Evolutionary conservation across 192 early-diverging fungal species (phyloP), one percentile per base, ranked within the genome.

Genomic region (Umbelopsis isabellina): DNA sequence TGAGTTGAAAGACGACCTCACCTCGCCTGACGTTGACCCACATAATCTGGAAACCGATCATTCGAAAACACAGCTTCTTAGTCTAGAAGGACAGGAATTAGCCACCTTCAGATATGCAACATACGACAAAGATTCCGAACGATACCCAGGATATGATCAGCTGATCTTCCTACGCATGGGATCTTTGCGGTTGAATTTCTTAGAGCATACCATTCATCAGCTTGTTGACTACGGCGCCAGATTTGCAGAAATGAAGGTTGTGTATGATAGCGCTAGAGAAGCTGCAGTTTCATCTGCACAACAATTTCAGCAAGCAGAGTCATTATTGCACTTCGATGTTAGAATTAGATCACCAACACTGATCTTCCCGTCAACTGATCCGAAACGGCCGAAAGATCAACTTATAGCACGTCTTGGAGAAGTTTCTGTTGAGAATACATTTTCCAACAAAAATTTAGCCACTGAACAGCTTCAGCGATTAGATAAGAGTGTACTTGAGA

Each of bases 51-150:
- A 73, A 41, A 25, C n/a, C 1, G 30, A 37, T 30, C 8, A 21
- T 44, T 78, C 79, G 0, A 66, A 68, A 18, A 75, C 75, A 2
- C 69, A 87, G 47, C 81, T 94, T 7, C 72, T 94, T 7, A 79
- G 75, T 27, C 89, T 96, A 69, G 89, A 92, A 65, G 90, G 91
- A 11, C 88, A 89, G 35, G 86, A 92, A 51, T 74, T 92, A 23
- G 88, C 91, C 0, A 87, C 91, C 51, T 93, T 96, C 58, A 81
- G 77, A 2, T 94, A 89, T 72, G 82, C 92, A 58, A 94, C 89
- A 0, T 92, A 84, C 72, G 83, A 90, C 72, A 65, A 77, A 3
- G 47, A 71, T 2, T 53, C 75, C 2, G 61, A 74, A 4, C 66
- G 53, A 22, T 93, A 89, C 58, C 91, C 92, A 0, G 92, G 92